Base-by-base conservation (phyloP, 148 eudicot genomes). In the Simmondsia chinensis region DNA sequence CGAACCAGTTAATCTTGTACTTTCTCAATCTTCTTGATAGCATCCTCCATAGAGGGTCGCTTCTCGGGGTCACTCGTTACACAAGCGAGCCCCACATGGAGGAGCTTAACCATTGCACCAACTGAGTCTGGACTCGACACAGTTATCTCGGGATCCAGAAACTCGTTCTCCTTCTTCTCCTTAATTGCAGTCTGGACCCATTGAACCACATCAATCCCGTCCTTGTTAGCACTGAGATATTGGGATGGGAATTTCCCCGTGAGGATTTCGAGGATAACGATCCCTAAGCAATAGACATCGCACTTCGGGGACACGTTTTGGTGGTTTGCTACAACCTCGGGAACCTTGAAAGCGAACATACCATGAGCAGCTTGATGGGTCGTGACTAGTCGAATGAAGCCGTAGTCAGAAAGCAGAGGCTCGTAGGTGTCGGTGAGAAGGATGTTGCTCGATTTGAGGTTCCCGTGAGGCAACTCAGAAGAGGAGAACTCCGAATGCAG, bases 171-270 rank as follows among this genome's bases (percentile, higher is more conserved):
- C 28, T 67, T 75, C 16, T 59, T 50, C 20, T 83, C 87, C 0
- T 64, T 41, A 32, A 78, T 45, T 2, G 79, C 74, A 2, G 78
- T 41, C 11, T 39, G 33, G 2, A 44, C 77, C 94, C 91, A 80
- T 34, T 88, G 77, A 17, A 83, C 72, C 1, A 88, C 70, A 43
- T 88, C 81, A 0, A 79, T 80, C 10, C 89, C 96, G 4, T 83
- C 87, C 49, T 88, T 80, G 8, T 79, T 82, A 5, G 66, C 78
- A 54, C 54, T 75, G 11, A 61, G 61, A 35, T 88, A 83, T 39
- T 88, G 94, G 24, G 82, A 72, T 2, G 94, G 91, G 43, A 75
- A 75, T 42, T 83, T 88, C 3, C 91, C 91, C 0, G 84, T 80
- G 3, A 88, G 47, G 19, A 83, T 20, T 50, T 88, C 97, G 0